phyloP scores from a whole-genome alignment of 1,284 basidiomycete genomes.

The Waitea zeae region DNA sequence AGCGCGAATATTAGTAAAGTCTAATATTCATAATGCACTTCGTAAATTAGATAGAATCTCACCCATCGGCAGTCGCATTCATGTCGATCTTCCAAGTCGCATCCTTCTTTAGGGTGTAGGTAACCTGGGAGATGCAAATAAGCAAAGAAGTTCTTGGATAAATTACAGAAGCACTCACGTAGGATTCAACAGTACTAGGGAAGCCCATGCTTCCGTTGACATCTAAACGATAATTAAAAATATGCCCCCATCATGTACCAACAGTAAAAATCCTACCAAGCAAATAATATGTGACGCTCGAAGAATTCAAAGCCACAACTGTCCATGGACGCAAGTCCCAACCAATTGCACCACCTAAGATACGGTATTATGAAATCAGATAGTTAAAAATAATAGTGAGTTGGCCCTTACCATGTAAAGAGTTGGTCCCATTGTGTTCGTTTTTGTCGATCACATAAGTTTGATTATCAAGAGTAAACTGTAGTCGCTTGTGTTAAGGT shows the following conservation, averaged over 20 bases:
- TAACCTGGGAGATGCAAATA: conserved; percentile 11
- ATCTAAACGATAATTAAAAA: conserved; percentile 24
- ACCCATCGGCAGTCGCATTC: conserved; percentile 19
- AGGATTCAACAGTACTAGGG: conserved; percentile 23
- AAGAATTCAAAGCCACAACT: conserved; percentile 26
- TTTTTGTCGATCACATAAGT: neutral
- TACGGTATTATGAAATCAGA: too few species aligned
- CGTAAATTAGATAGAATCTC: too few species aligned
- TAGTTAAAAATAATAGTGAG: too few species aligned
- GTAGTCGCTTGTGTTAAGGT: conserved; percentile 25
- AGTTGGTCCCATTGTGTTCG: neutral
- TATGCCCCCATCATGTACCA: conserved; percentile 15
- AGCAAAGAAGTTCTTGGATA: neutral
- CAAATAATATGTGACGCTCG: conserved; percentile 21
- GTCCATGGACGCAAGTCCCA: too few species aligned
- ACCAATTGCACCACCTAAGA: too few species aligned
- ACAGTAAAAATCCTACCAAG: conserved; percentile 13
- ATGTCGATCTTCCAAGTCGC: conserved; percentile 25
- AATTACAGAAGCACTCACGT: conserved; percentile 10
- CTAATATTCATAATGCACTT: too few species aligned
- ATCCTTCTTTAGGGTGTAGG: conserved; percentile 18
- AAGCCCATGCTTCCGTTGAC: conserved; percentile 26
- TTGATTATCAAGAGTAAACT: conserved; percentile 10
- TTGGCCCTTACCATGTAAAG: conserved; percentile 13
- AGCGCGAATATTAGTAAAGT: too few species aligned